Conservation (phyloP, 1,284 basidiomycete genomes). For the Cryptococcus wingfieldii region DNA sequence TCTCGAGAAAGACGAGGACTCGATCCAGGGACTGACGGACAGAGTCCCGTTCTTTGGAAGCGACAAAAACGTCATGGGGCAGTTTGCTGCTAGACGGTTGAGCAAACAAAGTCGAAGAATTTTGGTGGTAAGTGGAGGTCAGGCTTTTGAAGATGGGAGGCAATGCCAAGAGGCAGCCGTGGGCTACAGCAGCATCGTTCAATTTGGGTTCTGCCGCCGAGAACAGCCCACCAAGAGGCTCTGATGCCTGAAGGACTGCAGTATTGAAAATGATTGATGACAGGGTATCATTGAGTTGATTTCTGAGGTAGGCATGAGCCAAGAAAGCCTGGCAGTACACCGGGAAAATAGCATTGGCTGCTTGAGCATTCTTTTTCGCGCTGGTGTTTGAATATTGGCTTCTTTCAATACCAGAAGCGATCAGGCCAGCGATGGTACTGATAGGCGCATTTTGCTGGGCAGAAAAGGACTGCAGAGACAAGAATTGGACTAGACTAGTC, state of each 20-base stretch:
- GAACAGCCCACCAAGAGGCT: conserved; percentile 16
- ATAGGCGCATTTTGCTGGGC: background rate
- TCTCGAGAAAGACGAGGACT: conserved; percentile 15
- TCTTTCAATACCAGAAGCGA: background rate
- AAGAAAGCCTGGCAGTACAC: conserved; percentile 15
- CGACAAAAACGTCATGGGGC: conserved; percentile 34
- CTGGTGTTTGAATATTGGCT: conserved; percentile 13
- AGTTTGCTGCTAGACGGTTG: conserved; percentile 25
- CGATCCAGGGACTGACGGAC: conserved; percentile 22
- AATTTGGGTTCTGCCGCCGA: background rate
- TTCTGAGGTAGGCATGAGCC: conserved; percentile 14
- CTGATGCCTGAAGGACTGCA: conserved; percentile 18
- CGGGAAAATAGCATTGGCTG: conserved; percentile 18
- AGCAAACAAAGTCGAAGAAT: conserved; percentile 34
- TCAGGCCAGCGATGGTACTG: background rate
- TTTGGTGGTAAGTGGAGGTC: conserved; percentile 17
- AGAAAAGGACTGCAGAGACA: background rate
- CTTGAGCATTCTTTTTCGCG: conserved; percentile 31
- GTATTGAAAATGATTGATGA: conserved; percentile 26
- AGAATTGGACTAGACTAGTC: conserved; percentile 14
- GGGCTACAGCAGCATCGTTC: background rate
- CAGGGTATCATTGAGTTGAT: conserved; percentile 13
- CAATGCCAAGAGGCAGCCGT: conserved; percentile 6
- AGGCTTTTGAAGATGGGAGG: conserved; percentile 24
- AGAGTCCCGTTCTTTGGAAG: conserved; percentile 30